Conservation (phyloP, 192 early-diverging fungal species). For the Coemansia sp. region DNA sequence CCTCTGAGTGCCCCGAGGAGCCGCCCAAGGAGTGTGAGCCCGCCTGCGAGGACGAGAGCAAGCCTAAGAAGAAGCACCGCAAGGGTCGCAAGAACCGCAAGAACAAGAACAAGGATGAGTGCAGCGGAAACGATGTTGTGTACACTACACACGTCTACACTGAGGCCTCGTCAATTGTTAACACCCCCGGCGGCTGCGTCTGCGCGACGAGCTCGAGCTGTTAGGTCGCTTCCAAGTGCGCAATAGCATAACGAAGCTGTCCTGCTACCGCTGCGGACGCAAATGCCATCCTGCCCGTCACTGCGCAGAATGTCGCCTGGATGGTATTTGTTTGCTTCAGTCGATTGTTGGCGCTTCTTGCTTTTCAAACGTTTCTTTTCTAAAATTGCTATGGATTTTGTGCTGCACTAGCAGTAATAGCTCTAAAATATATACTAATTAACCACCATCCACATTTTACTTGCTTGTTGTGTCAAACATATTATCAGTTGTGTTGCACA, state of each 20-base stretch:
- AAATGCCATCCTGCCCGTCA: not conserved
- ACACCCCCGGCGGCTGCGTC: constrained; percentile 37
- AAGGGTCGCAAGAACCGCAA: constrained; percentile 20
- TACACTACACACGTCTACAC: constrained; percentile 54
- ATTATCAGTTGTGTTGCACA: not conserved
- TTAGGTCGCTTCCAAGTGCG: not conserved
- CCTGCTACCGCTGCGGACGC: not conserved
- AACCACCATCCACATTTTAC: not conserved
- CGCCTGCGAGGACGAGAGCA: constrained; percentile 6
- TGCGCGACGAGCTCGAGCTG: constrained; percentile 40
- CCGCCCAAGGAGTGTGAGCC: constrained; percentile 19
- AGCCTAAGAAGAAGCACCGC: constrained; percentile 14
- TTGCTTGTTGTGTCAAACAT: no score
- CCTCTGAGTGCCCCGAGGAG: constrained; percentile 15
- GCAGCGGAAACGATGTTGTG: constrained; percentile 26
- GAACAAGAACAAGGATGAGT: constrained; percentile 22
- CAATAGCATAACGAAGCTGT: constrained; percentile 1
- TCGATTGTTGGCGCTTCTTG: not conserved
- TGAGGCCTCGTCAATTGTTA: constrained; percentile 46
- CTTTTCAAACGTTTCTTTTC: not conserved
- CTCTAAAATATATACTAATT: not conserved
- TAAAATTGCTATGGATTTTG: not conserved
- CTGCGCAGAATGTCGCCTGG: constrained; percentile 24
- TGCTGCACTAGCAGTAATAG: not conserved
- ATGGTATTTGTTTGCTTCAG: not conserved